Evolutionary conservation across 495 filamentous ascomycete species (phyloP).

Genomic region (Cercophora scortea): DNA sequence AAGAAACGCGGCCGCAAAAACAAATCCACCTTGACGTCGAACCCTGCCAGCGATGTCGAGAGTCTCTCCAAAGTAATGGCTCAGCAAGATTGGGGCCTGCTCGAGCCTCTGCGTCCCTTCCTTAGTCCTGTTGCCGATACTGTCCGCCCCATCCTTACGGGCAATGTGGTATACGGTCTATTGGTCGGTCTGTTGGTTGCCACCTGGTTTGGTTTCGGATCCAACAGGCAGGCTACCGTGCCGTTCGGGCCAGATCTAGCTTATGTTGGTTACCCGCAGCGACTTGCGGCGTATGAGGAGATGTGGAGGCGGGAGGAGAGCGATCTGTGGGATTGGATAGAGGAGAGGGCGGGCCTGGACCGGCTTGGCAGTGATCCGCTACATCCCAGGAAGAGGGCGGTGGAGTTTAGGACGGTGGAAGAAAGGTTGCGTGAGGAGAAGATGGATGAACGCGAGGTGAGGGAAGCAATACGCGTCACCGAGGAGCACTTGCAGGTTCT

Average conservation of each 20-base stretch:
- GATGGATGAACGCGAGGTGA: constrained; percentile 74
- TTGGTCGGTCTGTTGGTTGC: constrained; percentile 51
- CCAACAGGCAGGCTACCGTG: constrained; percentile 20
- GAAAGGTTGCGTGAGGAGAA: constrained; percentile 57
- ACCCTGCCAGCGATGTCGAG: constrained; percentile 35
- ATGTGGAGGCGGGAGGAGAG: constrained; percentile 87
- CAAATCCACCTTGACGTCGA: constrained; percentile 32
- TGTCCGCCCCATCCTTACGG: constrained; percentile 59
- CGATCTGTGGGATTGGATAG: constrained; percentile 93
- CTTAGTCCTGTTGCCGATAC: constrained; percentile 66
- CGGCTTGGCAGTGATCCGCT: constrained; percentile 44
- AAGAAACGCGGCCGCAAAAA: constrained; percentile 55
- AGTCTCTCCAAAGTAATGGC: constrained; percentile 33
- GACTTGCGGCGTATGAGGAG: constrained; percentile 81
- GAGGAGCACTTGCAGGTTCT: constrained; percentile 72
- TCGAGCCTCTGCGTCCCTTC: constrained; percentile 67
- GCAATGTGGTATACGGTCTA: constrained; percentile 58
- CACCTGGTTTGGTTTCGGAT: constrained; percentile 45
- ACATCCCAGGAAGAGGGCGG: constrained; percentile 22
- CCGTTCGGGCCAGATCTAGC: constrained; percentile 26
- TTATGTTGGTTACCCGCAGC: constrained; percentile 48
- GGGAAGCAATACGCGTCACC: constrained; percentile 76
- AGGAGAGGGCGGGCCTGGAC: constrained; percentile 75
- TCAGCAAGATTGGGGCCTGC: constrained; percentile 60
- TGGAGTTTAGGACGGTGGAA: constrained; percentile 40